Evolutionary conservation across 164 flowering plant genomes (phyloP).

Genomic region (Berberis vulgaris): DNA sequence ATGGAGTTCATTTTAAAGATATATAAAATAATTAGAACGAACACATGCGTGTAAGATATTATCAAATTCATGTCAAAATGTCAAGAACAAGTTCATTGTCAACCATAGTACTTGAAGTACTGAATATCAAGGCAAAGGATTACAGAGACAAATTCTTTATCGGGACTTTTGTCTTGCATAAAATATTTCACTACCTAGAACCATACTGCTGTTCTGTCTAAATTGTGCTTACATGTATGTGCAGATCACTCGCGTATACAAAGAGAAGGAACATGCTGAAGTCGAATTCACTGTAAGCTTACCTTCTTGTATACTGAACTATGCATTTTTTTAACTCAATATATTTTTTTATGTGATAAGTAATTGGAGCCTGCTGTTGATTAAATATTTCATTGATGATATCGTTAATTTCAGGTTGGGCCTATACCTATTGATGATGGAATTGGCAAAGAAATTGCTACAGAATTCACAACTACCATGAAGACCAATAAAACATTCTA

Average conservation of each 20-base stretch:
- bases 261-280: conserved; percentile 50
- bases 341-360: no score
- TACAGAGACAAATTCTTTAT: background rate
- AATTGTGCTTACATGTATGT: conserved; percentile 2
- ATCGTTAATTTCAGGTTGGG: conserved; percentile 23
- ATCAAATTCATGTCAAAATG: no score
- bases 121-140: background rate
- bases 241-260: conserved; percentile 84
- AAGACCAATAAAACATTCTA: conserved; percentile 33
- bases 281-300: conserved; percentile 47
- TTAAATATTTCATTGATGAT: background rate
- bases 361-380: background rate
- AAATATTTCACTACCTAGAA: no score
- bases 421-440: conserved; percentile 62
- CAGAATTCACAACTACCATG: conserved; percentile 61
- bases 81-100: background rate
- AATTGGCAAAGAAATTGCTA: conserved; percentile 67
- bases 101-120: background rate
- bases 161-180: no score
- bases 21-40: no score
- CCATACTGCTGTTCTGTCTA: no score
- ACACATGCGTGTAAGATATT: no score
- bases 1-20: no score
- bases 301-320: background rate
- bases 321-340: no score